A percentile compares a stretch with the other conserved stretches of the same genome.
These are phyloP conservation scores for Penicillium dipodomyicola DNA, from an alignment of 495 filamentous ascomycete species.

Conservation along the genomic window DNA sequence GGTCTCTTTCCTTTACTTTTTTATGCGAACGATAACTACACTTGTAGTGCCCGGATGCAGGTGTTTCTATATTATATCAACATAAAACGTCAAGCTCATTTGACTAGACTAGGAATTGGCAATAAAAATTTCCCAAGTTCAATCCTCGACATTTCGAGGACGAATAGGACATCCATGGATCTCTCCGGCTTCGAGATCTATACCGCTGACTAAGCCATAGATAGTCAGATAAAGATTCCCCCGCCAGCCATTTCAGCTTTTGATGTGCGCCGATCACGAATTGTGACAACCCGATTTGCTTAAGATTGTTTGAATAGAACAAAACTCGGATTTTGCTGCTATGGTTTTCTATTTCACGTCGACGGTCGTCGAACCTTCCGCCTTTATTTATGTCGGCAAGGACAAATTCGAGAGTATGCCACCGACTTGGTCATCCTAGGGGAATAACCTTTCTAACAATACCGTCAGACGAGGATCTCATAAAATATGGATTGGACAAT, in stretches of 20 bases:
- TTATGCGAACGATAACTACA: not conserved
- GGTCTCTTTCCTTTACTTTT: not conserved
- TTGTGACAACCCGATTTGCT: not conserved
- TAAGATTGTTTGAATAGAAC: not conserved
- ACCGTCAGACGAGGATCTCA: slow-evolving; percentile 84
- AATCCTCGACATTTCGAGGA: not conserved
- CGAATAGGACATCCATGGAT: not conserved
- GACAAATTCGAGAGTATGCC: slow-evolving; percentile 96
- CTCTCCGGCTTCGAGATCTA: not conserved
- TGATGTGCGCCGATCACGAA: slow-evolving; percentile 3
- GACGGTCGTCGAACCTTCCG: slow-evolving; percentile 68
- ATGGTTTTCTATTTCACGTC: slow-evolving; percentile 99
- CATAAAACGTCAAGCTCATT: not conserved
- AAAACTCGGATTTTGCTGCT: slow-evolving; percentile 8
- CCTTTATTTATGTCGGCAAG: slow-evolving; percentile 93
- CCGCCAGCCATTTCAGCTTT: slow-evolving; percentile 8
- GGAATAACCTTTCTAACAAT: slow-evolving; percentile 22
- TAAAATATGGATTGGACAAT: slow-evolving; percentile 87
- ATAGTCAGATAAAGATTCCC: slow-evolving; percentile 8
- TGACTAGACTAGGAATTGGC: not conserved
- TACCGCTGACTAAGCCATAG: slow-evolving; percentile 15
- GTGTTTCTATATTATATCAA: too few relatives aligned
- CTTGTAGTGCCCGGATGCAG: not conserved
- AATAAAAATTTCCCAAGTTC: not conserved
- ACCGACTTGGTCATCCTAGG: slow-evolving; percentile 10